Conservation (phyloP, 2,329 filamentous ascomycete species). For the Colletotrichum sp. region DNA sequence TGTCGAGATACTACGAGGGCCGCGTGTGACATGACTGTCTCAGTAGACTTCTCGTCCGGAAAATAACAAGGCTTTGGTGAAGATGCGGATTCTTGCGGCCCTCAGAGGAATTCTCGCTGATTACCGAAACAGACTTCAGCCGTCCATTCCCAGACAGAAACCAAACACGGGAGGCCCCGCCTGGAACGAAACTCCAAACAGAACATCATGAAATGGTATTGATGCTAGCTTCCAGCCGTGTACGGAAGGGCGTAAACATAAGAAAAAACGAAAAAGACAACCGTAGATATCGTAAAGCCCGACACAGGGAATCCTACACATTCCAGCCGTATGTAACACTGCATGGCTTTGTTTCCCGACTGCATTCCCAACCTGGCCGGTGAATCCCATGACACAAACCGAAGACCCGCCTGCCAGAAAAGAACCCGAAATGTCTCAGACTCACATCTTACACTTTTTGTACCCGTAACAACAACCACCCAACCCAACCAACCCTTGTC, state of each 20-base stretch:
- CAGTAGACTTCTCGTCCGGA: background rate
- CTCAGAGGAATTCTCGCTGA: background rate
- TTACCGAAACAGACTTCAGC: background rate
- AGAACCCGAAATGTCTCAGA: conserved; percentile 9
- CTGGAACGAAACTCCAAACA: background rate
- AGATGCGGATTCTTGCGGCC: background rate
- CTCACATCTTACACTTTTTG: conserved; percentile 6
- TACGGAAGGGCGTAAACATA: background rate
- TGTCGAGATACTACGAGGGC: background rate
- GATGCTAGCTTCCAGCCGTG: background rate
- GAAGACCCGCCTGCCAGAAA: background rate
- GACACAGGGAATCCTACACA: background rate
- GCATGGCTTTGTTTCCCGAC: background rate
- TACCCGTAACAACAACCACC: background rate
- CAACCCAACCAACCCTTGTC: background rate
- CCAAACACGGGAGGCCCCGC: background rate
- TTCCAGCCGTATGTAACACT: conserved; percentile 1
- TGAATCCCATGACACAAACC: conserved; percentile 1
- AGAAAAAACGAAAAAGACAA: background rate
- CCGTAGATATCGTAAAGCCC: background rate
- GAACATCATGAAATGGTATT: background rate
- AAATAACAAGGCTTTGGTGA: background rate
- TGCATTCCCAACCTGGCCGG: background rate
- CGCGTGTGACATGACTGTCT: background rate
- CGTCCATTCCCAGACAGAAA: background rate